A percentile compares a stretch with the other conserved stretches of the same genome.
Conservation (phyloP, 1,284 basidiomycete genomes). For the Mrakiaceae sp. region DNA sequence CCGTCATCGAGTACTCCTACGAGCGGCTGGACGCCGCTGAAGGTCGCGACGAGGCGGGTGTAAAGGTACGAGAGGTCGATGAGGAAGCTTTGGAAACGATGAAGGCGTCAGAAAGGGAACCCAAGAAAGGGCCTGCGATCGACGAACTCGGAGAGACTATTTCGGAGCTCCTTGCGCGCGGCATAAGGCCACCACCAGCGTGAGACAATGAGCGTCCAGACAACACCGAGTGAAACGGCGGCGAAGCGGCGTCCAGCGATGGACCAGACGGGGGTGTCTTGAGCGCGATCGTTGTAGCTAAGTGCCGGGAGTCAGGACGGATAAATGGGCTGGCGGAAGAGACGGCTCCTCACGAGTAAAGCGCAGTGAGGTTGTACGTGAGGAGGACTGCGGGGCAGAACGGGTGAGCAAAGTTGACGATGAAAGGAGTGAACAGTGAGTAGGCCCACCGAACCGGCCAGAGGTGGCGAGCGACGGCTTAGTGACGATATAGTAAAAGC, state of each 20-base stretch:
- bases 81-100: slow-evolving; percentile 3
- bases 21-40: slow-evolving; percentile 7
- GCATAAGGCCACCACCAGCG: slow-evolving; percentile 92
- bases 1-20: no score
- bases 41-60: slow-evolving; percentile 30
- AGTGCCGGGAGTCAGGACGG: not conserved
- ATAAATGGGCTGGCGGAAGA: slow-evolving; percentile 12
- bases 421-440: not conserved
- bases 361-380: slow-evolving; percentile 77
- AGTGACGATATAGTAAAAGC: slow-evolving; percentile 80
- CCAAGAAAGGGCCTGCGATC: not conserved
- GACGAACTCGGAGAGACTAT: slow-evolving; percentile 71
- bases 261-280: slow-evolving; percentile 54
- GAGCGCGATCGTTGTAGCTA: slow-evolving; percentile 70
- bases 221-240: slow-evolving; percentile 73
- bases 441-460: slow-evolving; percentile 53
- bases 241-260: slow-evolving; percentile 67
- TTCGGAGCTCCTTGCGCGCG: slow-evolving; percentile 73
- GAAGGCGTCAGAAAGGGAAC: not conserved
- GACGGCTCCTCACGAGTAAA: slow-evolving; percentile 54
- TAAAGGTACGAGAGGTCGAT: slow-evolving; percentile 37
- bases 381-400: slow-evolving; percentile 11
- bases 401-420: not conserved
- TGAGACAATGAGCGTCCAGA: slow-evolving; percentile 81
- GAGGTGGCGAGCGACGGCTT: slow-evolving; percentile 62